Percentiles rank a stretch among this genome's conserved stretches.
phyloP scores from a whole-genome alignment of 768 basidiomycete genomes.

The Exidia glandulosa region DNA sequence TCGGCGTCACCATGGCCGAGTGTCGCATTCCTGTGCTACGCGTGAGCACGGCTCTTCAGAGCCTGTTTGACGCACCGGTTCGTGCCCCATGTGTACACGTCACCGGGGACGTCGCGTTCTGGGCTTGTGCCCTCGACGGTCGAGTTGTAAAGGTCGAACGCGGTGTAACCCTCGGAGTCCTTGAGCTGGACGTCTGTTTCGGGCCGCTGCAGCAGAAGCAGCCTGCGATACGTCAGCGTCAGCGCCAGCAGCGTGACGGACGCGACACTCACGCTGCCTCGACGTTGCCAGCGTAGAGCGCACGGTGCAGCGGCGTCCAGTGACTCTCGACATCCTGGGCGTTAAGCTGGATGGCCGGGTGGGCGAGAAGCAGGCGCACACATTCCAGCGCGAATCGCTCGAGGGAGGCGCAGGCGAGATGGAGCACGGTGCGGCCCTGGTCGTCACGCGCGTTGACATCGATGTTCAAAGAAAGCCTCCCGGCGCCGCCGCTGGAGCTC shows the following conservation, averaged over 20 bases:
- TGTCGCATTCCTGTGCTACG: conserved; percentile 56
- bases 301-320: conserved; percentile 87
- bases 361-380: conserved; percentile 61
- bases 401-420: conserved; percentile 60
- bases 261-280: conserved; percentile 45
- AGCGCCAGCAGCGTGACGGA: neutral
- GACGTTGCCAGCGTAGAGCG: conserved; percentile 70
- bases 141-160: conserved; percentile 88
- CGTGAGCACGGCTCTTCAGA: neutral
- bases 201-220: conserved; percentile 60
- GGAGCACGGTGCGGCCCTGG: conserved; percentile 68
- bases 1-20: conserved; percentile 75
- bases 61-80: conserved; percentile 42
- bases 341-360: conserved; percentile 72
- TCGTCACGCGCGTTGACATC: conserved; percentile 67
- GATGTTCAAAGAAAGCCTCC: conserved; percentile 19
- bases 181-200: conserved; percentile 66
- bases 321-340: conserved; percentile 70
- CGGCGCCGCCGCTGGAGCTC: conserved; percentile 29
- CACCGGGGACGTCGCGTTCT: conserved; percentile 27
- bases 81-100: conserved; percentile 80
- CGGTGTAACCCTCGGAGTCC: conserved; percentile 81
- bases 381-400: conserved; percentile 64
- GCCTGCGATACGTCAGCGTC: conserved; percentile 26
- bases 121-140: conserved; percentile 67